These are phyloP conservation scores for Fremontodendron californicum DNA, from an alignment of 345 rosid species.

Conservation along the genomic window DNA sequence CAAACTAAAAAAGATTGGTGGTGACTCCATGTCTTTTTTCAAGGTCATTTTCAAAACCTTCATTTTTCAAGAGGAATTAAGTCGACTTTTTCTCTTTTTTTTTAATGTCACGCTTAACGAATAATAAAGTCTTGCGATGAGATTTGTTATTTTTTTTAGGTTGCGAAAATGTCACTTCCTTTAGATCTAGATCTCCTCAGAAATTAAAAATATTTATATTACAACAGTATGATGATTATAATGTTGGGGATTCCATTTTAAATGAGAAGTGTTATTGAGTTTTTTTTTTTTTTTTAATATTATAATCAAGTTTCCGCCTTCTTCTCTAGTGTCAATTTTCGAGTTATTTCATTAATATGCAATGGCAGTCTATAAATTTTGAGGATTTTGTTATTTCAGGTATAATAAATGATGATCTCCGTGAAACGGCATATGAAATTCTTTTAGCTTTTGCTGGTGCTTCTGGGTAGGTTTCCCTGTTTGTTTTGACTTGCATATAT, in stretches of 20 bases:
- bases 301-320: not conserved
- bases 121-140: no score
- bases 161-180: not conserved
- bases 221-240: not conserved
- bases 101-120: no score
- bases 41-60: no score
- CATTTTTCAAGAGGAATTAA: no score
- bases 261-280: not conserved
- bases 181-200: not conserved
- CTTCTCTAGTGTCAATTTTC: not conserved
- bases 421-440: constrained; percentile 91
- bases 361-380: not conserved
- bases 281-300: not conserved
- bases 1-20: no score
- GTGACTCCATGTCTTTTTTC: no score
- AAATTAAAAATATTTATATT: not conserved
- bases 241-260: not conserved
- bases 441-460: constrained; percentile 98
- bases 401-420: constrained; percentile 83
- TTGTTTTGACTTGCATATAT: constrained; percentile 12
- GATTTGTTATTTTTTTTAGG: no score
- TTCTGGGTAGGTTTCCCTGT: constrained; percentile 64
- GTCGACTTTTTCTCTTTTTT: no score
- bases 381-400: constrained; percentile 40
- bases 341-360: not conserved